These are phyloP conservation scores for Podila epigama DNA, from an alignment of 192 early-diverging fungal species.

Conservation along the genomic window DNA sequence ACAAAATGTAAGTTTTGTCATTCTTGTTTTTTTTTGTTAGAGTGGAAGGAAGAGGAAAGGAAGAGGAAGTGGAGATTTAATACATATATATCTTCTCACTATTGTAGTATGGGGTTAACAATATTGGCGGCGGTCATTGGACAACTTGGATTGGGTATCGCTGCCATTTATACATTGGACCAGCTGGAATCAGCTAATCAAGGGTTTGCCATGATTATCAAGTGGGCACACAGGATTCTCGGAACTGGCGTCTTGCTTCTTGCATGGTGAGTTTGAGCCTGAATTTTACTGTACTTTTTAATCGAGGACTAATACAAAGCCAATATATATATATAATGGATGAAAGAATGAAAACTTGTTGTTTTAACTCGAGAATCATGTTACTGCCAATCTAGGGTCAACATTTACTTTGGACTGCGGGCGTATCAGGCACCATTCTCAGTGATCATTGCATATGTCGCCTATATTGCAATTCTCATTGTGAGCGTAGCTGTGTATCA, in stretches of 20 bases:
- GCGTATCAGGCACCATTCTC: not conserved
- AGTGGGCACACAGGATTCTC: constrained; percentile 3
- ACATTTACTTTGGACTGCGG: not conserved
- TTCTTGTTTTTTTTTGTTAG: not conserved
- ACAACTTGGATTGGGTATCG: constrained; percentile 9
- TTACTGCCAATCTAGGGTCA: not conserved
- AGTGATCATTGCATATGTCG: not conserved
- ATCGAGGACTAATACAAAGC: no score
- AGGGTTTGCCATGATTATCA: constrained; percentile 11
- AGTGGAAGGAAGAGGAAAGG: no score
- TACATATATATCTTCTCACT: not conserved
- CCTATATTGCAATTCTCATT: not conserved
- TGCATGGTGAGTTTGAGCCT: constrained; percentile 11
- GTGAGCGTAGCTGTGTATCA: not conserved
- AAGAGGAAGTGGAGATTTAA: no score
- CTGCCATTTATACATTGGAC: not conserved
- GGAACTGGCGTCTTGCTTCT: not conserved
- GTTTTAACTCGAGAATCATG: no score
- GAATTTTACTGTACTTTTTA: no score
- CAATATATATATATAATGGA: no score
- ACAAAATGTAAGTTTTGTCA: not conserved
- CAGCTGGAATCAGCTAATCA: constrained; percentile 7
- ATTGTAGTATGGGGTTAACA: constrained; percentile 14
- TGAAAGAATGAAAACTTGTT: no score
- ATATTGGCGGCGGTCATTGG: constrained; percentile 6